A percentile compares a stretch with the other conserved stretches of the same genome.
Conservation (phyloP, 495 filamentous ascomycete species). For the Hyaloscypha hepaticicola region DNA sequence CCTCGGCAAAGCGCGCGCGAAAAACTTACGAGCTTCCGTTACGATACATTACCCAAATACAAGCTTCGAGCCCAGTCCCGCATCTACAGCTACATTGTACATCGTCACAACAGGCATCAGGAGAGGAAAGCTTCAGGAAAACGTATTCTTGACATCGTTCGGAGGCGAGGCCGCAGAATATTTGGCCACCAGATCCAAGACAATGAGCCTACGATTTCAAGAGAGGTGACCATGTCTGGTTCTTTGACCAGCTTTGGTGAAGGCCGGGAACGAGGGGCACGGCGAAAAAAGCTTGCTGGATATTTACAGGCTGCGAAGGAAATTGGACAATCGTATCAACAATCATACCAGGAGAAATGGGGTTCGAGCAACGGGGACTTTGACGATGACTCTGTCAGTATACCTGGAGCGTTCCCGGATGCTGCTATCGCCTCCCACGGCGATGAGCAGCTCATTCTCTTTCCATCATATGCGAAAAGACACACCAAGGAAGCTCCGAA, state of each 20-base stretch:
- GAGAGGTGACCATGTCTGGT: slow-evolving; percentile 32
- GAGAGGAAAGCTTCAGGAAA: slow-evolving; percentile 41
- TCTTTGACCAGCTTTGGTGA: slow-evolving; percentile 11
- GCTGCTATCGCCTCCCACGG: slow-evolving; percentile 74
- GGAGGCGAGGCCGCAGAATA: slow-evolving; percentile 46
- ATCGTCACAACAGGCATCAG: slow-evolving; percentile 55
- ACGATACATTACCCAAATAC: slow-evolving; percentile 70
- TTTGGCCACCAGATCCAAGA: slow-evolving; percentile 20
- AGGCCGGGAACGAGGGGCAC: slow-evolving; percentile 58
- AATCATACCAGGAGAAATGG: slow-evolving; percentile 64
- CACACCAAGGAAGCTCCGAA: slow-evolving; percentile 49
- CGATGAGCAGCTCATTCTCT: slow-evolving; percentile 89
- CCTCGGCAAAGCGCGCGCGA: slow-evolving; percentile 40
- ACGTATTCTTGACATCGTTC: slow-evolving; percentile 51
- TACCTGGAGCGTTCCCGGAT: slow-evolving; percentile 79
- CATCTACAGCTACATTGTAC: slow-evolving; percentile 71
- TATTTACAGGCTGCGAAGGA: slow-evolving; percentile 90
- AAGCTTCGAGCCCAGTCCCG: slow-evolving; percentile 68
- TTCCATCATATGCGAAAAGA: slow-evolving; percentile 79
- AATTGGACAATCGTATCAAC: slow-evolving; percentile 84
- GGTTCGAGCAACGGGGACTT: slow-evolving; percentile 48
- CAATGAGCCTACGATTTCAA: slow-evolving; percentile 24
- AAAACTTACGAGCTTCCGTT: slow-evolving; percentile 62
- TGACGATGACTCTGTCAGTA: slow-evolving; percentile 55
- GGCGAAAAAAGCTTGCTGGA: slow-evolving; percentile 78